Conservation (phyloP, 2,329 filamentous ascomycete species). For the Peltaster fructicola region DNA sequence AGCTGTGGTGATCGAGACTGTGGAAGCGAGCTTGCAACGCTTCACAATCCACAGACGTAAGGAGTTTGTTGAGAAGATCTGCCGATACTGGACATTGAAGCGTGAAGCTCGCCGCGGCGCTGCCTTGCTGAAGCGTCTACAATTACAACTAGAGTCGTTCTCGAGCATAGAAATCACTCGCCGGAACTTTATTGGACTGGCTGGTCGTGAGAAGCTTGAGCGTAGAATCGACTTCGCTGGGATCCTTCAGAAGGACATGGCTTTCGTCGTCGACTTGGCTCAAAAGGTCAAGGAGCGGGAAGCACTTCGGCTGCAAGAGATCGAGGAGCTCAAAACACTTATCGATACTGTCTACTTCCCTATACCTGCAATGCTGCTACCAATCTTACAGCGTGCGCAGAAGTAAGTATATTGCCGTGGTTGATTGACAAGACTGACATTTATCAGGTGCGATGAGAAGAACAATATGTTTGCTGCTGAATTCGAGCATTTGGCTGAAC, state of each 20-base stretch:
- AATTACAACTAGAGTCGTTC: slow-evolving; percentile 89
- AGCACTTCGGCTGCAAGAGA: slow-evolving; percentile 56
- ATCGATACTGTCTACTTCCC: slow-evolving; percentile 88
- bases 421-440: slow-evolving; percentile 21
- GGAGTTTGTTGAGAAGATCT: slow-evolving; percentile 81
- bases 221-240: slow-evolving; percentile 81
- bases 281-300: slow-evolving; percentile 60
- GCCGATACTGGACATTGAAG: slow-evolving; percentile 96
- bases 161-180: slow-evolving; percentile 94
- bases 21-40: slow-evolving; percentile 65
- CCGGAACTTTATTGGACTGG: slow-evolving; percentile 91
- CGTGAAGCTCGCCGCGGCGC: slow-evolving; percentile 82
- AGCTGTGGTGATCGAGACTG: slow-evolving; percentile 67
- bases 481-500: slow-evolving; percentile 34
- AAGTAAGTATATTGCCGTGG: slow-evolving; percentile 40
- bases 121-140: slow-evolving; percentile 77
- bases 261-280: slow-evolving; percentile 53
- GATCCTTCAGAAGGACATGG: slow-evolving; percentile 56
- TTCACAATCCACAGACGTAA: slow-evolving; percentile 78
- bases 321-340: slow-evolving; percentile 58
- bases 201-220: slow-evolving; percentile 60
- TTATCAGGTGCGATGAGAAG: slow-evolving; percentile 41
- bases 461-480: slow-evolving; percentile 34
- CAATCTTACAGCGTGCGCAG: slow-evolving; percentile 64
- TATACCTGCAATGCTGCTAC: slow-evolving; percentile 55